Evolutionary conservation across 192 early-diverging fungal species (phyloP).

Genomic region (Coemansia sp.): DNA sequence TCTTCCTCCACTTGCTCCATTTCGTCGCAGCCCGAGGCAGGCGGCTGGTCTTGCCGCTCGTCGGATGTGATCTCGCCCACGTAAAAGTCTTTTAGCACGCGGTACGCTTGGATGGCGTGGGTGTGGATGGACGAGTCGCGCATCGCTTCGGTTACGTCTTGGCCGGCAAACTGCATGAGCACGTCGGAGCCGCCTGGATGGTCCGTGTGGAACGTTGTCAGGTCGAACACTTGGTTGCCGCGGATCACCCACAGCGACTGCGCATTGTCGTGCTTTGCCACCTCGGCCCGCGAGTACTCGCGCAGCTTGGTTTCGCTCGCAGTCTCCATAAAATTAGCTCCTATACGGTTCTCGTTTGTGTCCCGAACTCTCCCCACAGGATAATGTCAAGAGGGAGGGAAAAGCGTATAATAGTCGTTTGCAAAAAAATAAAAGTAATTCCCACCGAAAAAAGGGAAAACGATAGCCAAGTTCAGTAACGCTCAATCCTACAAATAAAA

Average conservation of each 20-base stretch:
- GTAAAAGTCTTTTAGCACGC: constrained; percentile 78
- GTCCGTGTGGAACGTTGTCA: constrained; percentile 82
- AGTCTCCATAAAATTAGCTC: not conserved
- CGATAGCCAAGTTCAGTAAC: too few species aligned
- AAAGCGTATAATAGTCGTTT: not conserved
- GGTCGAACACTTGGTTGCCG: constrained; percentile 81
- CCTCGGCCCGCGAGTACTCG: constrained; percentile 65
- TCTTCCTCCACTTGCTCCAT: constrained; percentile 54
- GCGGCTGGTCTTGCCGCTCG: constrained; percentile 54
- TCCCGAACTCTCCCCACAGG: too few species aligned
- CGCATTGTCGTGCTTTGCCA: constrained; percentile 69
- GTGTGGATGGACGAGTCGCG: constrained; percentile 70
- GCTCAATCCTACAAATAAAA: too few species aligned
- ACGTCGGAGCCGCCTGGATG: constrained; percentile 93
- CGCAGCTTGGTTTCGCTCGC: constrained; percentile 27
- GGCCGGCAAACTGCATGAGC: constrained; percentile 83
- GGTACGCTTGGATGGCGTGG: constrained; percentile 84
- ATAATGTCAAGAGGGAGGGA: not conserved
- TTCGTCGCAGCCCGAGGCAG: constrained; percentile 50
- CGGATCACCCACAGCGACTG: constrained; percentile 81
- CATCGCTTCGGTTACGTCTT: constrained; percentile 80
- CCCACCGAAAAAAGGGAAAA: too few species aligned
- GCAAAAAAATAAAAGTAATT: too few species aligned
- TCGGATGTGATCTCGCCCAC: constrained; percentile 64
- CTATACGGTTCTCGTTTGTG: too few species aligned